phyloP scores from a whole-genome alignment of 352 stramenopile species.

The Lagenidium sp. region DNA sequence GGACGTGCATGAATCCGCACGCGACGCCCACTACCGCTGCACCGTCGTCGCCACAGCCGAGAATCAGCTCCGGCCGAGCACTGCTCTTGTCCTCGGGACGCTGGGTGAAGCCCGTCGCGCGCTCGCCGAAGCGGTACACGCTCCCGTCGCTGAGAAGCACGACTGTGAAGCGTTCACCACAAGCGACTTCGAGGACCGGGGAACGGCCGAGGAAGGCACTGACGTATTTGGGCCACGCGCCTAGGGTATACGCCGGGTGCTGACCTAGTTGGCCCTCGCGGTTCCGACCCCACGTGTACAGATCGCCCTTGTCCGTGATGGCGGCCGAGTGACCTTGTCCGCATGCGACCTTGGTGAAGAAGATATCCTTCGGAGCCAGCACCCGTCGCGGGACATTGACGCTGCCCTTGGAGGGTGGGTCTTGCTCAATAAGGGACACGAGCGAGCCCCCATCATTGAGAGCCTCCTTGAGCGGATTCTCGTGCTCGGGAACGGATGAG shows the following conservation, averaged over 20 bases:
- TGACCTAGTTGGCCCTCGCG: constrained; percentile 84
- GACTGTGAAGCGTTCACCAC: constrained; percentile 72
- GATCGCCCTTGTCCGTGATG: constrained; percentile 63
- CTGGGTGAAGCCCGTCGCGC: constrained; percentile 23
- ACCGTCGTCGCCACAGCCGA: constrained; percentile 16
- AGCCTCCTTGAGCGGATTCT: constrained; percentile 4
- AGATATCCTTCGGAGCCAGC: constrained; percentile 27
- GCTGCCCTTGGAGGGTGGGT: background rate
- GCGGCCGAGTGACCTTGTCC: constrained; percentile 62
- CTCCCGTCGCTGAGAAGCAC: constrained; percentile 49
- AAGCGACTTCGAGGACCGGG: constrained; percentile 37
- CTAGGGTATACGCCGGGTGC: constrained; percentile 34
- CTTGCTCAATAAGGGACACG: constrained; percentile 3
- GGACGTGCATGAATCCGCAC: constrained; percentile 51
- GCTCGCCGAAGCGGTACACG: constrained; percentile 76
- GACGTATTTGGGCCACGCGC: constrained; percentile 73
- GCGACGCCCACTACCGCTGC: constrained; percentile 45
- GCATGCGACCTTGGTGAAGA: constrained; percentile 58
- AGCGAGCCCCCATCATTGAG: background rate
- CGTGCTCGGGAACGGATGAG: constrained; percentile 1
- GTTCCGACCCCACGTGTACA: constrained; percentile 88
- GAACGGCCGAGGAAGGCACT: constrained; percentile 34
- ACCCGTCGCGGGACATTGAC: constrained; percentile 24
- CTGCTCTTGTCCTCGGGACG: constrained; percentile 9
- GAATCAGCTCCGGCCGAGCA: constrained; percentile 15